phyloP scores from a whole-genome alignment of 140 eudicot species.

The Oenanthe javanica region DNA sequence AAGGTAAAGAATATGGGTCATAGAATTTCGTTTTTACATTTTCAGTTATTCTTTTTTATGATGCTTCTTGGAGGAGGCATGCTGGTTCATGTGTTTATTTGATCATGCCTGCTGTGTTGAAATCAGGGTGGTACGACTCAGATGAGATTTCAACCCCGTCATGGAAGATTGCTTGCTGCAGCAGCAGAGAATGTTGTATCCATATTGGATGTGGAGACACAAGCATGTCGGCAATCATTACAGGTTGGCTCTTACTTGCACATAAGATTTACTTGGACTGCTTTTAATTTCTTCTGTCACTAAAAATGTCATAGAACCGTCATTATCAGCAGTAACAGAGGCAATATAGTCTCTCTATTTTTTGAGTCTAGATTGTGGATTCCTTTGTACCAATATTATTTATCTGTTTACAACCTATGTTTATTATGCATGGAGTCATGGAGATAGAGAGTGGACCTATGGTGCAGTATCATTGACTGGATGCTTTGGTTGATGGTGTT shows the following conservation, averaged over 20 bases:
- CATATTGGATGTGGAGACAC: constrained; percentile 84
- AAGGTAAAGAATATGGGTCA: constrained; percentile 41
- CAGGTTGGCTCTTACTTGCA: constrained; percentile 28
- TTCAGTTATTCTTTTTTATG: not conserved
- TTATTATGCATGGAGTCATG: not conserved
- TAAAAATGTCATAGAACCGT: not conserved
- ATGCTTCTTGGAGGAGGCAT: not conserved
- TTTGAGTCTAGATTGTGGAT: not conserved
- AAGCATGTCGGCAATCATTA: constrained; percentile 56
- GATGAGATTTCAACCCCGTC: constrained; percentile 90
- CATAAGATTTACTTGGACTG: not conserved
- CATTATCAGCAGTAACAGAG: not conserved
- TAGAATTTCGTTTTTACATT: not conserved
- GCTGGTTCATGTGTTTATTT: not conserved
- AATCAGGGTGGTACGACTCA: constrained; percentile 73
- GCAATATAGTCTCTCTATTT: not conserved
- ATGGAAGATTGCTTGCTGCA: constrained; percentile 89
- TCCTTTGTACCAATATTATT: not conserved
- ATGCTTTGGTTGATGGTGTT: not conserved
- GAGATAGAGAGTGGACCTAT: not conserved
- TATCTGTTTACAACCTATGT: not conserved
- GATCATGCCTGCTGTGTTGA: constrained; percentile 1
- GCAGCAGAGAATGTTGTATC: constrained; percentile 94
- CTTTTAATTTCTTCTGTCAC: not conserved
- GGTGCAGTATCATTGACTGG: not conserved